phyloP scores from a whole-genome alignment of 192 early-diverging fungal species.

The Backusella tuberculispora region DNA sequence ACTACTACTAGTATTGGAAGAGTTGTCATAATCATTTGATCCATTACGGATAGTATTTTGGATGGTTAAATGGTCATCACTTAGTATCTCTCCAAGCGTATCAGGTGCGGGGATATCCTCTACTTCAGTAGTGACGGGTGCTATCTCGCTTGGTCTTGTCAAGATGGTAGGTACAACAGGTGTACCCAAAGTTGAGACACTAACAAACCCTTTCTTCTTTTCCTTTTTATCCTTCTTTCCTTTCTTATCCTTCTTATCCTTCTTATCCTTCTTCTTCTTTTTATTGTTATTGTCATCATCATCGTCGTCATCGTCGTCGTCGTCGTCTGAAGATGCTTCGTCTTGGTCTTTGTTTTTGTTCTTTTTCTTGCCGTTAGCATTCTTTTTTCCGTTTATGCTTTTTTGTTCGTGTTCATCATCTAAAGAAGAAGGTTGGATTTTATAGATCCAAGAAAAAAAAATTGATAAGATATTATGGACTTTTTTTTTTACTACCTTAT shows the following conservation, averaged over 20 bases:
- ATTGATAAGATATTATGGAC: not conserved
- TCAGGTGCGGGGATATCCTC: not conserved
- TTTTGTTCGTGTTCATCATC: not conserved
- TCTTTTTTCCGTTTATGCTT: not conserved
- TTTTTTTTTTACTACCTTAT: no score
- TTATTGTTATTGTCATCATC: not conserved
- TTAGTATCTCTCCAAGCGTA: not conserved
- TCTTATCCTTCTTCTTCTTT: conserved; percentile 1
- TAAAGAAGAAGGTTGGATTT: not conserved
- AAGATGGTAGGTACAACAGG: conserved; percentile 18
- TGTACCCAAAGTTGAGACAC: conserved; percentile 15
- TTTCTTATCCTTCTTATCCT: not conserved
- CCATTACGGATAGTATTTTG: conserved; percentile 25
- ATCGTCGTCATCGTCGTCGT: not conserved
- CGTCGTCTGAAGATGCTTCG: not conserved
- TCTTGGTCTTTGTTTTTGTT: not conserved
- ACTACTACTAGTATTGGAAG: not conserved
- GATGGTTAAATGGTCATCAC: conserved; percentile 12
- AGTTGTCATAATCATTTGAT: not conserved
- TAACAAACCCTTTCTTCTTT: conserved; percentile 1
- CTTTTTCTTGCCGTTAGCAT: not conserved
- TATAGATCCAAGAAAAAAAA: not conserved
- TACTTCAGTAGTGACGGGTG: not conserved
- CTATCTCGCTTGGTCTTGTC: not conserved
- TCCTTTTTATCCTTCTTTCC: not conserved